These are phyloP conservation scores for Backusella tuberculispora DNA, from an alignment of 192 early-diverging fungal species.

Conservation along the genomic window DNA sequence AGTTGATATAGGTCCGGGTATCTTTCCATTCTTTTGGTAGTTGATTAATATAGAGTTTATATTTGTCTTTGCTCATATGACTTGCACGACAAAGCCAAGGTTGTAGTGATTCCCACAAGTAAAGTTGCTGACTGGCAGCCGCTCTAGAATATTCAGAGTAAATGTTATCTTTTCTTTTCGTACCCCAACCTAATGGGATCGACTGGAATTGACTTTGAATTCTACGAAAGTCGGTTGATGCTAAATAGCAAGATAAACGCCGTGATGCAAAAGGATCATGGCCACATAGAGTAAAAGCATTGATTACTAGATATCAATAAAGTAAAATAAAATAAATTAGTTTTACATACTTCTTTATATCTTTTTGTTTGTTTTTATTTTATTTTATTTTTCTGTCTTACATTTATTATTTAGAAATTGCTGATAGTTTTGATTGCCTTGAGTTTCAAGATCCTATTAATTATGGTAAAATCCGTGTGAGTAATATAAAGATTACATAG, in stretches of 20 bases:
- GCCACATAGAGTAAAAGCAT: neutral
- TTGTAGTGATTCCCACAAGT: constrained; percentile 1
- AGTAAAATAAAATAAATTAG: neutral
- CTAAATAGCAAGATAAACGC: constrained; percentile 29
- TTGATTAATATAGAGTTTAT: constrained; percentile 1
- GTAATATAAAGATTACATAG: too few relatives aligned
- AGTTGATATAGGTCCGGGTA: constrained; percentile 34
- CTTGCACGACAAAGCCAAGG: constrained; percentile 24
- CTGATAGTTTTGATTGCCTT: constrained; percentile 27
- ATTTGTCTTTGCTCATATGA: constrained; percentile 23
- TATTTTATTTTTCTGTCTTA: constrained; percentile 10
- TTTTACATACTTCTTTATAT: neutral
- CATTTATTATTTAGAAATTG: constrained; percentile 34
- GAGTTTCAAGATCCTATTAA: constrained; percentile 34
- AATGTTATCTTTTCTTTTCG: constrained; percentile 1
- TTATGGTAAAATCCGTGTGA: neutral
- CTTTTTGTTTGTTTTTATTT: neutral
- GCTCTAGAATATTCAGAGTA: constrained; percentile 33
- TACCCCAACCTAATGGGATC: constrained; percentile 34
- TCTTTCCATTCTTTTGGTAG: constrained; percentile 33
- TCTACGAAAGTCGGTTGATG: constrained; percentile 31
- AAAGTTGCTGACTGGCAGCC: constrained; percentile 16
- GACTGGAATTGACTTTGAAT: constrained; percentile 40
- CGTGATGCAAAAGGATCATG: constrained; percentile 37
- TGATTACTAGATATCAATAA: neutral